Evolutionary conservation across 352 stramenopile species (phyloP), one percentile per base, ranked within the genome.

Genomic region (Pythium scleroteichum): DNA sequence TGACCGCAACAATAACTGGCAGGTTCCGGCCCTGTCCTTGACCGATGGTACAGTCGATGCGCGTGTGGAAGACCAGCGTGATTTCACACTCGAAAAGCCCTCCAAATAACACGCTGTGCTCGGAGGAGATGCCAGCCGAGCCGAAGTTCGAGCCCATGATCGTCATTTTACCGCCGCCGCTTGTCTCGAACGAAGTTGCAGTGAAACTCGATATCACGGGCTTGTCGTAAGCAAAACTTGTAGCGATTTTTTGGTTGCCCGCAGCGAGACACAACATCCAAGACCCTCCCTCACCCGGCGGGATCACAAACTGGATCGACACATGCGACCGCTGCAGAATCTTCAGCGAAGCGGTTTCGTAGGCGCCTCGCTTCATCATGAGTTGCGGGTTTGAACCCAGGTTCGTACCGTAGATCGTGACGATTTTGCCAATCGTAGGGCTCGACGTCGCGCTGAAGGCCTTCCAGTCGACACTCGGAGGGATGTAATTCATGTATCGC

Each of bases 141-240:
- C 78, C 81, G 48, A 90, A 88, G 61, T 88, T 90, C 1, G 39
- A 14, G 1, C 81, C 81, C 0, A 13, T 55, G 7, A 90, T 69
- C 16, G 53, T 75, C 69, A 91, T 76, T 10, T 59, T 47, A 8
- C 73, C 77, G 17, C 79, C 79, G 9, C 75, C 75, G 20, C 60
- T 57, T 5, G 81, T 87, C 3, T 75, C 72, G 13, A 58, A 65
- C 20, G 79, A 69, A 2, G 55, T 70, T 10, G 71, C 60, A 9
- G 64, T 45, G 4, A 85, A 62, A n/a, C 12, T 69, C 26, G 54
- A 38, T 8, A 91, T 73, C 39, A 76, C 60, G 1, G 82, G 82
- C 20, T 57, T 47, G 17, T 87, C 73, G 59, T 91, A 91, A 10
- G 14, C 62, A 27, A 91, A 91, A 0, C n/a, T 4, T 1, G 68